phyloP scores from a whole-genome alignment of 2,329 filamentous ascomycete genomes.

The Stagonosporopsis rhizophila region DNA sequence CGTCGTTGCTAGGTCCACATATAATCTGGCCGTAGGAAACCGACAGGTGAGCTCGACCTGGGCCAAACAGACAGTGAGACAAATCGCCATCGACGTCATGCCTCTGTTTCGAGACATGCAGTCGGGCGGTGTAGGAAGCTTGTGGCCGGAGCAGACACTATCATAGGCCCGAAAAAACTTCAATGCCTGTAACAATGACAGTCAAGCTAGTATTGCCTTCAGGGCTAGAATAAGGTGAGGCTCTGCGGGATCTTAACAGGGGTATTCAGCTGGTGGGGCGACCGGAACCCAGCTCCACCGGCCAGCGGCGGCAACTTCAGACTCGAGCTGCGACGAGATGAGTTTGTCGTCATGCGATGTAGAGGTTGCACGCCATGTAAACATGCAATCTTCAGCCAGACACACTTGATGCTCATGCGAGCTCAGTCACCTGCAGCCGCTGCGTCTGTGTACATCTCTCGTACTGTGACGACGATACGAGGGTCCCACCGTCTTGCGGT shows the following conservation, averaged over 20 bases:
- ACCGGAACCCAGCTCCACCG: not conserved
- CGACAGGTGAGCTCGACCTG: constrained; percentile 11
- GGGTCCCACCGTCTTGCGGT: constrained; percentile 4
- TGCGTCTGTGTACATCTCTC: not conserved
- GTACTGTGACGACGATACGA: not conserved
- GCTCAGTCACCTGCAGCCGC: not conserved
- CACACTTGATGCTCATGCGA: not conserved
- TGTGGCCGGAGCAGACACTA: not conserved
- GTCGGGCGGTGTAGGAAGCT: not conserved
- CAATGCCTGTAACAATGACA: not conserved
- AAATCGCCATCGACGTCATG: constrained; percentile 2
- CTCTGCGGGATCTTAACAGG: constrained; percentile 23
- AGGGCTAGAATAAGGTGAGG: constrained; percentile 18
- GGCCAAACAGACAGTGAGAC: not conserved
- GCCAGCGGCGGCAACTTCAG: not conserved
- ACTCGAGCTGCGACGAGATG: not conserved
- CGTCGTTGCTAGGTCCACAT: constrained; percentile 16
- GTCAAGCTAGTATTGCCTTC: not conserved
- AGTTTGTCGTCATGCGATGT: not conserved
- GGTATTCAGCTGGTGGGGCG: not conserved
- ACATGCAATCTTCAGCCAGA: no score
- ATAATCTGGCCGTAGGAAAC: constrained; percentile 16
- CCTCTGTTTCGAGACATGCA: not conserved
- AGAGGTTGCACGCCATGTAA: not conserved
- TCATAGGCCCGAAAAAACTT: not conserved